Evolutionary conservation across 2,329 filamentous ascomycete genomes (phyloP).

Genomic region (Purpureocillium lavendulum): DNA sequence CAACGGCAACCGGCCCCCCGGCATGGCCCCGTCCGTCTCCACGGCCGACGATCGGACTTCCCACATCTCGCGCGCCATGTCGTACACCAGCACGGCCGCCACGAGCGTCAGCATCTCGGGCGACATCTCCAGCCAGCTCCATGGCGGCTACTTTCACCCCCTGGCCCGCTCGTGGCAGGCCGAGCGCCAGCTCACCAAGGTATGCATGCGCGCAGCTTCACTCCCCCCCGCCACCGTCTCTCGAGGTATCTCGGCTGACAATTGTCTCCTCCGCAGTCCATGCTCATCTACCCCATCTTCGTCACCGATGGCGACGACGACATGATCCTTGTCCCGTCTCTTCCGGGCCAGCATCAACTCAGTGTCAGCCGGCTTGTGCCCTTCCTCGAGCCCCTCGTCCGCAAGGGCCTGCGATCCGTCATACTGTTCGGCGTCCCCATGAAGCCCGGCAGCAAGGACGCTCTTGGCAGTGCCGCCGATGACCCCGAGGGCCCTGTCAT

Average conservation of each 20-base stretch:
- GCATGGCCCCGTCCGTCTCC: slow-evolving; percentile 37
- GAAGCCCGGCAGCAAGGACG: slow-evolving; percentile 73
- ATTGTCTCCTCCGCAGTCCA: slow-evolving; percentile 52
- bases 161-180: slow-evolving; percentile 75
- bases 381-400: slow-evolving; percentile 78
- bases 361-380: slow-evolving; percentile 80
- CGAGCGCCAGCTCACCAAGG: slow-evolving; percentile 79
- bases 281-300: slow-evolving; percentile 98
- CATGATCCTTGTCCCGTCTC: slow-evolving; percentile 79
- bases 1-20: slow-evolving; percentile 37
- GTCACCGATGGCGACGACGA: slow-evolving; percentile 92
- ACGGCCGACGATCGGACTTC: slow-evolving; percentile 53
- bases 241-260: background rate
- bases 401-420: slow-evolving; percentile 84
- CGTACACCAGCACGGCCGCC: slow-evolving; percentile 57
- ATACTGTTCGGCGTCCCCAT: slow-evolving; percentile 95
- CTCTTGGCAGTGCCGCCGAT: slow-evolving; percentile 83
- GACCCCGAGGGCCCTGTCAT: slow-evolving; percentile 92
- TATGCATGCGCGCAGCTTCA: slow-evolving; percentile 23
- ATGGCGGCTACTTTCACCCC: slow-evolving; percentile 75
- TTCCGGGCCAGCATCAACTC: slow-evolving; percentile 83
- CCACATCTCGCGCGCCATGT: slow-evolving; percentile 55
- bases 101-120: slow-evolving; percentile 63
- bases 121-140: slow-evolving; percentile 76
- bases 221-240: no score